Base-by-base conservation (phyloP, 2,329 filamentous ascomycete species). In the Beauveria australis region DNA sequence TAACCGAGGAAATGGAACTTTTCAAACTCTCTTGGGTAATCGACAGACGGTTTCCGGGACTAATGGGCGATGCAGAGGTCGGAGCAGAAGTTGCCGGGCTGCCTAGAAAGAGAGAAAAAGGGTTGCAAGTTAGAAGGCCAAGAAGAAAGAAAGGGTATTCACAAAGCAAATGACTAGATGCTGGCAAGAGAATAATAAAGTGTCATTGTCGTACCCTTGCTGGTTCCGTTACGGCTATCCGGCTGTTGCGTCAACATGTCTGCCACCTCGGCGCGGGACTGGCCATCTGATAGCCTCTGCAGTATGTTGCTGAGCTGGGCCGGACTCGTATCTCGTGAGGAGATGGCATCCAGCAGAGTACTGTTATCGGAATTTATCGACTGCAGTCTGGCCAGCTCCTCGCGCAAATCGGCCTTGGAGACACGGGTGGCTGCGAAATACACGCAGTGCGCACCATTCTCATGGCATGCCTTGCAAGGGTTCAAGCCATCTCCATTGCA, bases 331-430 rank as follows among this genome's bases (percentile, higher is more conserved):
- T 54, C 28, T 0, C 12, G 26, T 16, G 58, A 54, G 8, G 48
- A 59, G 6, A 59, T 28, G 51, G 58, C 58, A 12, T 48, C 58
- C 2, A 60, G 40, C 10, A 60, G 30, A 6, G 19, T 12, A 12
- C 12, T 48, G 19, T 47, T 48, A 1, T 60, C 30, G 1, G 19
- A 26, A 8, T 54, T 47, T 7, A 41, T 26, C 3, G 49, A 40
- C 18, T 48, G 49, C 16, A 54, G 12, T 2, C 43, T 53, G 30
- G 58, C 41, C 3, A 60, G 24, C 14, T 48, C 43, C 3, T 48
- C 30, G n/a, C 58, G 49, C 43, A 60, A 24, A 5, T 60, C 22
- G 3, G 58, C 58, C 7, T 60, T 60, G 51, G 58, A 60, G 49
- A 60, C 30, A 22, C 43, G 58, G 10, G 41, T 24, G 14, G 58